A percentile compares a stretch with the other conserved stretches of the same genome.
These are phyloP conservation scores for Diaporthe longicolla DNA, from an alignment of 2,329 filamentous ascomycete genomes.

Conservation along the genomic window DNA sequence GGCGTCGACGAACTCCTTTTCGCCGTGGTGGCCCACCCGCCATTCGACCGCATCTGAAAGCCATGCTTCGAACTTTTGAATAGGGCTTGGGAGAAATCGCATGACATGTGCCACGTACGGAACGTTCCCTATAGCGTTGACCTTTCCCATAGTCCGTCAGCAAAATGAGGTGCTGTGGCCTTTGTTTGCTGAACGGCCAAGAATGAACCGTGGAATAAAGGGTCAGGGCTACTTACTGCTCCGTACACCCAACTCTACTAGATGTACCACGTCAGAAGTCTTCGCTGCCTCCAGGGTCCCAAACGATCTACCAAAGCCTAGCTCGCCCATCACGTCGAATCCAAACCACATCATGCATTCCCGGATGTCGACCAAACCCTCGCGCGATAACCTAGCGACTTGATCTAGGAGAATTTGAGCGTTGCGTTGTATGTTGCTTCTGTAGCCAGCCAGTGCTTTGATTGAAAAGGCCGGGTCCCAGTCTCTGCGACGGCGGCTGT, in stretches of 20 bases:
- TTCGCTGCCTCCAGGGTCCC: slow-evolving; percentile 8
- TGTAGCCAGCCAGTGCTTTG: slow-evolving; percentile 15
- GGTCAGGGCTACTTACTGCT: slow-evolving; percentile 5
- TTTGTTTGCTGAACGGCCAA: not conserved
- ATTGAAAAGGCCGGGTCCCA: slow-evolving; percentile 24
- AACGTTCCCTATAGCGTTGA: slow-evolving; percentile 13
- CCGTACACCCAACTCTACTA: slow-evolving; percentile 21
- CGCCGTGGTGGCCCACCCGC: slow-evolving; percentile 20
- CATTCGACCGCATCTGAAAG: slow-evolving; percentile 13
- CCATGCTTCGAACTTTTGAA: slow-evolving; percentile 20
- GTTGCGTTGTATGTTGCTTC: slow-evolving; percentile 19
- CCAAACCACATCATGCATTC: slow-evolving; percentile 29
- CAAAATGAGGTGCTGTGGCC: not conserved
- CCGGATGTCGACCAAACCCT: slow-evolving; percentile 12
- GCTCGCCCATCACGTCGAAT: slow-evolving; percentile 21
- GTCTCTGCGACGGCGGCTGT: slow-evolving; percentile 15
- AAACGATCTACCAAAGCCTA: slow-evolving; percentile 21
- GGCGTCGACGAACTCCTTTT: slow-evolving; percentile 14
- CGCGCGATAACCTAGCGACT: not conserved
- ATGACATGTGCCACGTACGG: slow-evolving; percentile 17
- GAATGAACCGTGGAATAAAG: not conserved
- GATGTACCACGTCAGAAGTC: slow-evolving; percentile 5
- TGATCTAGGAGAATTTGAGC: not conserved
- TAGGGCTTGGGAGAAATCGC: slow-evolving; percentile 18
- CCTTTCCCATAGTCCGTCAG: not conserved